A percentile compares a stretch with the other conserved stretches of the same genome.
phyloP scores from a whole-genome alignment of 2,329 filamentous ascomycete species.

The Scleromitrula shiraiana region DNA sequence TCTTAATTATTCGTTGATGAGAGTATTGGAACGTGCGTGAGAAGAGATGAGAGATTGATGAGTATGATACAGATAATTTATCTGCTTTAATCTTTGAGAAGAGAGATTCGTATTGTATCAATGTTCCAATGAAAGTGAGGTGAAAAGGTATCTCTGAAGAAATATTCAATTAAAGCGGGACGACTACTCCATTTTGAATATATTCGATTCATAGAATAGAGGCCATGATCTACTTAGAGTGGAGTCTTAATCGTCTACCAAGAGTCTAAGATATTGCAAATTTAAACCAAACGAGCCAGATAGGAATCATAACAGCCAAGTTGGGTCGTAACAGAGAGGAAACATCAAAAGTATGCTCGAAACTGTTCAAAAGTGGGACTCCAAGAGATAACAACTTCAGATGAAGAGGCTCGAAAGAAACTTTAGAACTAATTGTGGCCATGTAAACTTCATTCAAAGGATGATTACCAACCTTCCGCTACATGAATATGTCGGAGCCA shows the following conservation, averaged over 20 bases:
- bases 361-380: constrained; percentile 3
- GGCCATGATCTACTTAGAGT: constrained; percentile 1
- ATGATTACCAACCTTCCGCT: constrained; percentile 1
- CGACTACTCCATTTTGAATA: constrained; percentile 7
- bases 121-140: constrained; percentile 2
- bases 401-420: neutral
- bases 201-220: neutral
- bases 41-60: neutral
- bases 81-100: neutral
- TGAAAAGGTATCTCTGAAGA: constrained; percentile 4
- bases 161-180: neutral
- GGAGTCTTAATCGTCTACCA: constrained; percentile 7
- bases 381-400: neutral
- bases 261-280: constrained; percentile 1
- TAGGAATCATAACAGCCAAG: constrained; percentile 3
- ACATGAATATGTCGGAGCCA: constrained; percentile 6
- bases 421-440: neutral
- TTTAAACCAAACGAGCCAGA: constrained; percentile 4
- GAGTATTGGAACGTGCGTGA: neutral
- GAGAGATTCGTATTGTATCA: neutral
- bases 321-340: constrained; percentile 7
- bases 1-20: neutral
- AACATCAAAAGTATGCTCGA: constrained; percentile 5
- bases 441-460: neutral
- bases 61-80: neutral